Base-by-base conservation (phyloP, 2,329 filamentous ascomycete species). In the Lasiodiplodia gonubiensis region DNA sequence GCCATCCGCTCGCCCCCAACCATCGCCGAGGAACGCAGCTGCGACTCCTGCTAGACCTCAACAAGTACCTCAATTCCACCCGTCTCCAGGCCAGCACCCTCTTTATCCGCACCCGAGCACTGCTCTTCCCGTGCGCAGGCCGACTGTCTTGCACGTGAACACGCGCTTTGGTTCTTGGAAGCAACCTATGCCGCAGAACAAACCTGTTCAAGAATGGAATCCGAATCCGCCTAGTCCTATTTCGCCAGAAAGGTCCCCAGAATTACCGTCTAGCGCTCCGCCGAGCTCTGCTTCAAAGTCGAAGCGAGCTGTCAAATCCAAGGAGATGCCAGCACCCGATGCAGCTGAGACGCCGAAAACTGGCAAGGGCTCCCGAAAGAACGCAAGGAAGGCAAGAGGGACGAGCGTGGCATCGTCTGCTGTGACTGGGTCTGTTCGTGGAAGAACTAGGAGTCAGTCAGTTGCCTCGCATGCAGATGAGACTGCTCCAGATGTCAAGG, bases 371-470 rank as follows among this genome's bases (percentile, higher is more conserved):
- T 63, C 66, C 6, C 49, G 53, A 27, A 67, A 63, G 4, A 37
- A 33, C 18, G 65, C 30, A 12, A 49, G 57, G 25, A 63, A 61
- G 51, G 59, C 25, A 8, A 73, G 74, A 33, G 75, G 66, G 70
- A 75, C 30, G 48, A 84, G 83, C 68, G 78, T 80, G 52, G 78
- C 81, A 27, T 84, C 83, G 16, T 84, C 83, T 16, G 79, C 79
- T 63, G 77, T 82, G 30, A 81, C 79, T 49, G 80, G 80, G 5
- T 82, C 82, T 18, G 71, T 76, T 30, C 79, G 80, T 68, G 79
- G 78, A 55, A 77, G 81, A 14, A 84, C 82, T 57, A 76, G 83
- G 60, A 85, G 83, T 70, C 82, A 82, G 42, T 85, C 83, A 14
- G 77, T 84, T 53, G 73, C 80, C 16, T 84, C 82, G 2, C 80